phyloP scores from a whole-genome alignment of 2,329 filamentous ascomycete species.

The Thelonectria rubi region DNA sequence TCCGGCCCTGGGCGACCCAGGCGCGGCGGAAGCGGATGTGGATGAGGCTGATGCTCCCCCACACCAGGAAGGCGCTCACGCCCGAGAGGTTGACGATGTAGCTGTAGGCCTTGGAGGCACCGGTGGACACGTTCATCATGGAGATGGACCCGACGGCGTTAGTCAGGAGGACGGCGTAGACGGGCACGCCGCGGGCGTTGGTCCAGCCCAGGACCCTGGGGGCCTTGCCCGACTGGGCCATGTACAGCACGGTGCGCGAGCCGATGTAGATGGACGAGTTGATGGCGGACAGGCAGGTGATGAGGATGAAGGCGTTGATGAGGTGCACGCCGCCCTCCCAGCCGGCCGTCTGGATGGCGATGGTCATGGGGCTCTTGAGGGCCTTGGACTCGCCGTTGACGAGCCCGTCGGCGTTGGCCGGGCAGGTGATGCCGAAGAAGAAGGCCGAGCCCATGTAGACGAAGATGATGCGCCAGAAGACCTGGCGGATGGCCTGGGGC shows the following conservation, averaged over 20 bases:
- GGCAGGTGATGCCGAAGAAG: constrained; percentile 79
- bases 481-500: constrained; percentile 66
- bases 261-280: constrained; percentile 83
- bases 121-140: constrained; percentile 78
- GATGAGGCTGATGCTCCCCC: constrained; percentile 74
- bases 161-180: constrained; percentile 71
- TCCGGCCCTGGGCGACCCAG: constrained; percentile 67
- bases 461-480: constrained; percentile 69
- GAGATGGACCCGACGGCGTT: constrained; percentile 76
- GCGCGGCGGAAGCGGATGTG: constrained; percentile 77
- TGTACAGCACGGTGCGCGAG: constrained; percentile 77
- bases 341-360: constrained; percentile 77
- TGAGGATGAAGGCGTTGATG: constrained; percentile 80
- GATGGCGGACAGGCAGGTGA: constrained; percentile 75
- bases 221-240: constrained; percentile 78
- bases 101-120: constrained; percentile 69
- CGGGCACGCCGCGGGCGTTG: constrained; percentile 69
- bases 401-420: constrained; percentile 71
- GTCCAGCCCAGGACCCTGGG: constrained; percentile 75
- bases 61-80: constrained; percentile 76
- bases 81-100: constrained; percentile 78
- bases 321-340: constrained; percentile 77
- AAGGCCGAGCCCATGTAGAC: constrained; percentile 76
- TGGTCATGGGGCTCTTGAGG: constrained; percentile 76
- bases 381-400: constrained; percentile 69